phyloP scores from a whole-genome alignment of 257 asterid species.

The Jasminum sambac region DNA sequence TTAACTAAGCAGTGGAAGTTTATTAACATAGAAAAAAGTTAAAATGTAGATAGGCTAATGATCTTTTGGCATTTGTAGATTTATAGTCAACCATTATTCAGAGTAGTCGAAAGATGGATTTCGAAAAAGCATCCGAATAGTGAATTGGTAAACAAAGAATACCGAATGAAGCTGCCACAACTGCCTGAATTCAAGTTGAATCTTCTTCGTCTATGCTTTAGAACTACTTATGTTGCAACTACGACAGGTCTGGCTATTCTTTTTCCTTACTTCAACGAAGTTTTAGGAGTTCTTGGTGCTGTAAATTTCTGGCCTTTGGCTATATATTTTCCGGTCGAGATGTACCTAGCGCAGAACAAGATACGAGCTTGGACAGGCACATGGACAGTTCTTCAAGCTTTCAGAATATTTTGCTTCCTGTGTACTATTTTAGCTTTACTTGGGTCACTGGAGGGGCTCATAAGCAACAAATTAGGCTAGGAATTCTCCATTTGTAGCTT shows the following conservation, averaged over 20 bases:
- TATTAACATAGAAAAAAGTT: too few relatives aligned
- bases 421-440: slow-evolving; percentile 48
- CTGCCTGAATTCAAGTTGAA: slow-evolving; percentile 48
- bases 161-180: slow-evolving; percentile 42
- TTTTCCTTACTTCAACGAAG: slow-evolving; percentile 71
- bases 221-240: slow-evolving; percentile 58
- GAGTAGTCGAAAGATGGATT: slow-evolving; percentile 49
- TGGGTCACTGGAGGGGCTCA: slow-evolving; percentile 61
- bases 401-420: slow-evolving; percentile 46
- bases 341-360: slow-evolving; percentile 57
- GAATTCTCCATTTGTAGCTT: neutral
- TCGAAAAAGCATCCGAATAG: slow-evolving; percentile 34
- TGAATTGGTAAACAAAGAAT: slow-evolving; percentile 34
- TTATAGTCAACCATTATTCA: slow-evolving; percentile 64
- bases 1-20: too few relatives aligned
- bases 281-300: slow-evolving; percentile 65
- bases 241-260: slow-evolving; percentile 49
- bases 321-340: slow-evolving; percentile 64
- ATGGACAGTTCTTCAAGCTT: slow-evolving; percentile 55
- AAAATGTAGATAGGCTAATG: too few relatives aligned
- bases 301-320: slow-evolving; percentile 66
- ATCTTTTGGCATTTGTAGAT: slow-evolving; percentile 38
- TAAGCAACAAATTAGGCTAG: slow-evolving; percentile 43
- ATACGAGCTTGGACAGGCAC: slow-evolving; percentile 51
- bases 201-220: slow-evolving; percentile 57